Evolutionary conservation across 305 asterid species (phyloP), one percentile per base, ranked within the genome.

Genomic region (Fraxinus latifolia): DNA sequence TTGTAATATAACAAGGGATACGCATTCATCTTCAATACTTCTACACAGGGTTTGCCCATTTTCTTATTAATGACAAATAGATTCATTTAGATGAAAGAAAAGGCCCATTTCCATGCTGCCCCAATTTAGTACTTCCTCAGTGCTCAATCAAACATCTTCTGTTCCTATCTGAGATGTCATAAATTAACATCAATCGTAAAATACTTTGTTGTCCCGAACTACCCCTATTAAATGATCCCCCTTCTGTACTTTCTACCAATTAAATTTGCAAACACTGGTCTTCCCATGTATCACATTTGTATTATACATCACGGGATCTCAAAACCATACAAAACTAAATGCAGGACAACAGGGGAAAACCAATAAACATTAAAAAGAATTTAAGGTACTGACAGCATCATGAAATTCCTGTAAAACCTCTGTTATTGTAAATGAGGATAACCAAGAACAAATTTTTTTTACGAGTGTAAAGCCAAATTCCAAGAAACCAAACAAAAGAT

Each of bases 391-490:
- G 58, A 31, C 42, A 21, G 31, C 15, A 65, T 74, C 39, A 53
- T 8, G 34, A 68, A 50, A 76, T 37, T 44, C 67, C 29, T 14
- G 29, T 9, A 80, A 4, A 44, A 39, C 44, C 33, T 70, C 39
- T 0, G 15, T 12, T 42, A 80, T 32, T 25, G 76, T 53, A 53
- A 62, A 15, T 29, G 53, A 73, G 55, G 33, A 4, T 37, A 53
- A 77, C 23, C 55, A 78, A 70, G 17, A 74, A 21, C 34, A 72
- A 74, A 3, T 62, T 3, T 12, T 4, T 21, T 23, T 79, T 11
- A 50, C 79, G 74, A 31, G 25, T 77, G 19, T 17, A 83, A n/a
- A 73, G 14, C 60, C 44, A 65, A 34, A 58, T 11, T 77, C 34
- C 83, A 74, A 17, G 3, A 25, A 44, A 75, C 23, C 77, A 68